Conservation (phyloP, 1,284 basidiomycete species). For the Tranzscheliella williamsii region DNA sequence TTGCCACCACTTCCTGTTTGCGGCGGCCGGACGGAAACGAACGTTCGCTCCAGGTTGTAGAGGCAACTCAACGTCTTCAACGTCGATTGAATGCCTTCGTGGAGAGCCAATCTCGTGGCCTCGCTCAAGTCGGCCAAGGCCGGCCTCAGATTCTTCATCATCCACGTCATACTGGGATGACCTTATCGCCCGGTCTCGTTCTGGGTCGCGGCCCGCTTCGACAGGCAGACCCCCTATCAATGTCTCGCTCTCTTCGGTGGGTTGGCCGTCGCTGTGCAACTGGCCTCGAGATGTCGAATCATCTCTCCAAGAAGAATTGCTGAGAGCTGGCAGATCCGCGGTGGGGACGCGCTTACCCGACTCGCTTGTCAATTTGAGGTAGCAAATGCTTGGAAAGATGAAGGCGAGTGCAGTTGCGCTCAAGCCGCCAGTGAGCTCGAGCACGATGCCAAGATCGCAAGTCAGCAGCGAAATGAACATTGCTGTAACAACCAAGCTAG, state of each 20-base stretch:
- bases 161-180: conserved; percentile 21
- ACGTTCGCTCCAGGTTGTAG: conserved; percentile 53
- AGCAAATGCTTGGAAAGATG: conserved; percentile 66
- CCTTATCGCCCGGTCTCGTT: conserved; percentile 7
- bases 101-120: not conserved
- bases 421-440: conserved; percentile 94
- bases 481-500: conserved; percentile 77
- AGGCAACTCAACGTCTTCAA: conserved; percentile 55
- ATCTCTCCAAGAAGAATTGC: conserved; percentile 14
- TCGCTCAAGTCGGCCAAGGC: conserved; percentile 32
- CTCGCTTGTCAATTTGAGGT: conserved; percentile 54
- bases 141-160: conserved; percentile 24
- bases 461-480: conserved; percentile 87
- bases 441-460: conserved; percentile 94
- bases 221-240: conserved; percentile 17
- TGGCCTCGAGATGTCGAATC: conserved; percentile 2
- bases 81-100: conserved; percentile 21
- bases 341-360: conserved; percentile 34
- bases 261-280: not conserved
- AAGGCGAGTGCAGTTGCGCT: conserved; percentile 92
- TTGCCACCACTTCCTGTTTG: conserved; percentile 54
- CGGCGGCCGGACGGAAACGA: conserved; percentile 34
- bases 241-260: conserved; percentile 7
- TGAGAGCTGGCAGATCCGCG: conserved; percentile 19
- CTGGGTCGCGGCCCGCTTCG: not conserved